These are phyloP conservation scores for Aurinia saxatilis DNA, from an alignment of 345 rosid genomes.

Conservation along the genomic window DNA sequence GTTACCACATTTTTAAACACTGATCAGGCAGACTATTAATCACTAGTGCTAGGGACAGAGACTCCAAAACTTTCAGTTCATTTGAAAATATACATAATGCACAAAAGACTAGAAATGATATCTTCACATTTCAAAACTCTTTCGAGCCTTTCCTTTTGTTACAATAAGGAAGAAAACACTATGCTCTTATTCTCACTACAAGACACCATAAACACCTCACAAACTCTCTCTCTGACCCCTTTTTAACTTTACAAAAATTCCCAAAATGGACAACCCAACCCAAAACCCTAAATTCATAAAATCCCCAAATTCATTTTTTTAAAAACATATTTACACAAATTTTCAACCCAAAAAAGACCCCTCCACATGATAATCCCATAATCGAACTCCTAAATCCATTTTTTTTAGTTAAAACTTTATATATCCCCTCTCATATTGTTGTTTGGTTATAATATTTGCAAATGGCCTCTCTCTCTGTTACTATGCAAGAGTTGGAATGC, in stretches of 20 bases:
- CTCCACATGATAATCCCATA: background rate
- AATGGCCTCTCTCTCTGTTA: background rate
- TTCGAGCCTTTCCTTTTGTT: slow-evolving; percentile 13
- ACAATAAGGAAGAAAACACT: slow-evolving; percentile 17
- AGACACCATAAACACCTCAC: slow-evolving; percentile 8
- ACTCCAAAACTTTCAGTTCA: background rate
- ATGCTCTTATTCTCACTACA: slow-evolving; percentile 16
- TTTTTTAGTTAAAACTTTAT: background rate
- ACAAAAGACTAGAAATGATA: slow-evolving; percentile 22
- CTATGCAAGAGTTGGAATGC: slow-evolving; percentile 76
- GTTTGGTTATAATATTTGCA: slow-evolving; percentile 19
- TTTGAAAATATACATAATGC: background rate
- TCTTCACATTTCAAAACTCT: slow-evolving; percentile 27
- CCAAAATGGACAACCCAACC: slow-evolving; percentile 17
- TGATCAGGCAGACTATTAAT: too few species aligned
- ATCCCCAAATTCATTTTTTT: background rate
- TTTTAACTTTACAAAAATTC: slow-evolving; percentile 13
- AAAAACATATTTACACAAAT: slow-evolving; percentile 17
- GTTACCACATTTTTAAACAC: too few species aligned
- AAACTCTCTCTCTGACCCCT: background rate
- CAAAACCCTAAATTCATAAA: slow-evolving; percentile 11
- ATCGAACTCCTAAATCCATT: slow-evolving; percentile 18
- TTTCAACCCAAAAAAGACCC: background rate
- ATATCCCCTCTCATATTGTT: background rate
- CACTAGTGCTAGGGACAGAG: background rate